Evolutionary conservation across 1,139 yeast genomes (phyloP).

Genomic region (Geotrichum histeridarum): DNA sequence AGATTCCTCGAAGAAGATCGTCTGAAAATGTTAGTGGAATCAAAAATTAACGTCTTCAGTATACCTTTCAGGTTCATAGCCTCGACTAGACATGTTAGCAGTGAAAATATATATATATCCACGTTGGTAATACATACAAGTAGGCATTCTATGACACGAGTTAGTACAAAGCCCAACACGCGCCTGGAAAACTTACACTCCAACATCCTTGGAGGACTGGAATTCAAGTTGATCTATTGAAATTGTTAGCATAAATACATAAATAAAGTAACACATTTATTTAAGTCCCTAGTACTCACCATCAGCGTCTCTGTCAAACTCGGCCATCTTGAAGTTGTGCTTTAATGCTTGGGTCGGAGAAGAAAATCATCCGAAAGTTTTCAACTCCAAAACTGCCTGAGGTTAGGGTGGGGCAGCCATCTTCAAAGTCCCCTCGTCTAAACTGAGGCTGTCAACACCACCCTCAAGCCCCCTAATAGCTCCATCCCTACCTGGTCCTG

Average conservation of each 20-base stretch:
- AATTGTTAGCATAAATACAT: neutral
- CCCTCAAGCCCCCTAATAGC: too few species aligned
- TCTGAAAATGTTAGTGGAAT: conserved; percentile 10
- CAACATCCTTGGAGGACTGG: conserved; percentile 20
- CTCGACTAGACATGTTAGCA: conserved; percentile 16
- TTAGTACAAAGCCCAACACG: conserved; percentile 16
- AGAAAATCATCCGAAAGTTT: neutral
- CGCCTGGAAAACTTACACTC: conserved; percentile 19
- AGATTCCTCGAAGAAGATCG: conserved; percentile 49
- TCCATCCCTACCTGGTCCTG: too few species aligned
- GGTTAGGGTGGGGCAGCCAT: too few species aligned
- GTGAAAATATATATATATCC: neutral
- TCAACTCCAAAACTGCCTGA: neutral
- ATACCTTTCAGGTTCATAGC: conserved; percentile 22
- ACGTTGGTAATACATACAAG: conserved; percentile 6
- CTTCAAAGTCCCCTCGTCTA: too few species aligned
- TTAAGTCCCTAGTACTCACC: conserved; percentile 9
- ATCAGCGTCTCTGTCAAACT: conserved; percentile 22
- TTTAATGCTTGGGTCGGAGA: neutral
- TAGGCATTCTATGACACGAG: conserved; percentile 17
- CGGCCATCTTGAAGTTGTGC: conserved; percentile 8
- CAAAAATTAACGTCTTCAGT: neutral
- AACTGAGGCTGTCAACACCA: too few species aligned
- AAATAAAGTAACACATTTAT: neutral
- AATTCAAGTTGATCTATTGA: conserved; percentile 21